A percentile compares a stretch with the other conserved stretches of the same genome.
phyloP scores from a whole-genome alignment of 2,329 filamentous ascomycete genomes.

The Periconia sp. region DNA sequence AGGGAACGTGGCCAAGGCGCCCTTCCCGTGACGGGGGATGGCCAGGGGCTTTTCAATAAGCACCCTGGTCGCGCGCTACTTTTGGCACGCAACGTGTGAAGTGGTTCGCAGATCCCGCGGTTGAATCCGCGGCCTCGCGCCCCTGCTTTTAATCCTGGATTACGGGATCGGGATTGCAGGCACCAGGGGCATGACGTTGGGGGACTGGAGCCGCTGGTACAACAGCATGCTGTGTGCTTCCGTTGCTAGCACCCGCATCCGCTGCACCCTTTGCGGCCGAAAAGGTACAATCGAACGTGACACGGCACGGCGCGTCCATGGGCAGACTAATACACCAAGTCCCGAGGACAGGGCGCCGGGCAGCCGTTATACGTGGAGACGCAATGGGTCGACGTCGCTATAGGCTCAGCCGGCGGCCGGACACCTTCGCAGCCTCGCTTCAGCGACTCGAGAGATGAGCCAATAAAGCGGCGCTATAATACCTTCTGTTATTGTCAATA shows the following conservation, averaged over 20 bases:
- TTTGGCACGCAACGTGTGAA: conserved; percentile 38
- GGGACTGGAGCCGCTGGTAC: conserved; percentile 7
- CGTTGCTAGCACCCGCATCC: conserved; percentile 11
- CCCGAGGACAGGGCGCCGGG: conserved; percentile 24
- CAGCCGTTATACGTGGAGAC: conserved; percentile 12
- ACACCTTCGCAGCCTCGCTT: conserved; percentile 26
- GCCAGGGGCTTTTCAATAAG: conserved; percentile 23
- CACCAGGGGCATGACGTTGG: conserved; percentile 3
- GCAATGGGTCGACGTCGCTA: conserved; percentile 14
- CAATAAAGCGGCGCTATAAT: conserved; percentile 37
- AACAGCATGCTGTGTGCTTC: conserved; percentile 9
- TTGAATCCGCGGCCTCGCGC: conserved; percentile 34
- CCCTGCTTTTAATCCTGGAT: conserved; percentile 17
- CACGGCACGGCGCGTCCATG: conserved; percentile 9
- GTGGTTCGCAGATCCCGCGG: conserved; percentile 47
- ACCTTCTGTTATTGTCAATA: conserved; percentile 45
- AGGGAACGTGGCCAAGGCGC: conserved; percentile 8
- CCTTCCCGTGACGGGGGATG: conserved; percentile 13
- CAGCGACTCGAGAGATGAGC: conserved; percentile 39
- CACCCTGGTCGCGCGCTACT: conserved; percentile 32
- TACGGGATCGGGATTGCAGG: conserved; percentile 15
- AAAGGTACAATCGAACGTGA: conserved; percentile 2
- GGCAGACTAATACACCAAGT: conserved; percentile 11
- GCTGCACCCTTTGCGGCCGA: conserved; percentile 6
- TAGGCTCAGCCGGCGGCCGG: conserved; percentile 19